Evolutionary conservation across 257 asterid genomes (phyloP), one percentile per base, ranked within the genome.

Genomic region (Solanum pennellii): DNA sequence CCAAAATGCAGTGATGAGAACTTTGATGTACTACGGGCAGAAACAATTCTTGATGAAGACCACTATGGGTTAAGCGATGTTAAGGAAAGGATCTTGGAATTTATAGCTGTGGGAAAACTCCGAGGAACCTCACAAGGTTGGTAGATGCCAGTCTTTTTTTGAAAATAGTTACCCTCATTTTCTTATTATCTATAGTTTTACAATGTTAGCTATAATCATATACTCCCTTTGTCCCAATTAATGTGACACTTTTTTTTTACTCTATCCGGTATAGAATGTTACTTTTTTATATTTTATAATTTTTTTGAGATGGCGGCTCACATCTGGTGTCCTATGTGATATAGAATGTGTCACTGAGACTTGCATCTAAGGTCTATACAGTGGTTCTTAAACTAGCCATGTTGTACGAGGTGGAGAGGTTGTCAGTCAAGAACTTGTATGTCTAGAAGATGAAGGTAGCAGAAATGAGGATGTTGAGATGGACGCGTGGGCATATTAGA

Each of bases 111-210:
- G 87, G 99, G 99, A 86, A 97, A 95, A 90, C 94, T 97, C 88
- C 95, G 99, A 91, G 99, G 99, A 93, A 92, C 94, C 52, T 91
- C 99, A 49, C 99, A 97, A 96, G 99, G 99, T 97, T 89, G 92
- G 87, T 90, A 68, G 42, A 69, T 83, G 88, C 66, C 11, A 12
- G 5, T 47, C 65, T 15, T 44, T 12, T 72, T 71, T 23, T 45
- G 29, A 35, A 29, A 23, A 23, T 23, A 47, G 15, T 71, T 18
- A 31, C 69, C 62, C 79, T 86, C 56, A 33, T 73, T 60, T 31
- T 45, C n/a, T 47, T 31, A 23, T 42, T 35, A 16, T 47, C 68
- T 18, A 27, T 35, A 47, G 27, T 47, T 80, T 80, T 80, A 29
- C 62, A 29, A 82, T 45, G 23, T 82, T 31, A 82, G 66, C 66